Evolutionary conservation across 768 basidiomycete species (phyloP), one percentile per base, ranked within the genome.

Genomic region (Phlegmacium glaucopus): DNA sequence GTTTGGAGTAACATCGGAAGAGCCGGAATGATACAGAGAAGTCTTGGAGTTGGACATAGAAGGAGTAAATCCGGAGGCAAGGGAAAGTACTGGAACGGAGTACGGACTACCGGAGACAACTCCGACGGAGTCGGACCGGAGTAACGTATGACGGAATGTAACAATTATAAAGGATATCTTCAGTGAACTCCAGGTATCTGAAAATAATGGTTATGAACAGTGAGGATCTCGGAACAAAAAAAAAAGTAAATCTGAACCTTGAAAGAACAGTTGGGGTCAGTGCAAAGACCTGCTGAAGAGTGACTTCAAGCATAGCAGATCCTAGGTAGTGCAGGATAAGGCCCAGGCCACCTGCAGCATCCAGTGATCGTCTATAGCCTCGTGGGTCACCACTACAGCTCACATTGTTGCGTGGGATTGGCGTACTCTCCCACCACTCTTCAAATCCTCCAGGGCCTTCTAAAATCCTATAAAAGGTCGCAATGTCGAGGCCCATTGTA

Each of bases 271-370:
- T 22, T 9, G 74, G 72, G 10, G 71, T 61, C 6, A 77, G 53
- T 1, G 70, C 72, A 53, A 78, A 79, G 7, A 77, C 74, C 40
- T 75, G 68, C 44, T 70, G 65, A 1, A 77, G 59, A 17, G 56
- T 63, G 17, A 65, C 54, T 25, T 76, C 67, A 1, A 41, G 59
- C 66, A 77, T 74, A 0, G 71, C 57, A 0, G 75, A 78, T n/a
- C 52, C 57, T 4, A 77, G 57, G 30, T 65, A 74, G 43, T 78
- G 72, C 1, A 77, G 62, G 0, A 62, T 44, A 1, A 76, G 65
- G 2, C 74, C 71, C 1, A 77, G 60, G 0, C 63, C 74, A 3
- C 75, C 72, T 22, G 61, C 62, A 18, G 67, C 72, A 64, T 72
- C 62, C 2, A 76, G 59, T 0, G 72, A 75, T 0, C 62, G 56